Percentiles rank a stretch among this genome's conserved stretches.
phyloP scores from a whole-genome alignment of 768 basidiomycete genomes.

The Xerocomellus dryophilus region DNA sequence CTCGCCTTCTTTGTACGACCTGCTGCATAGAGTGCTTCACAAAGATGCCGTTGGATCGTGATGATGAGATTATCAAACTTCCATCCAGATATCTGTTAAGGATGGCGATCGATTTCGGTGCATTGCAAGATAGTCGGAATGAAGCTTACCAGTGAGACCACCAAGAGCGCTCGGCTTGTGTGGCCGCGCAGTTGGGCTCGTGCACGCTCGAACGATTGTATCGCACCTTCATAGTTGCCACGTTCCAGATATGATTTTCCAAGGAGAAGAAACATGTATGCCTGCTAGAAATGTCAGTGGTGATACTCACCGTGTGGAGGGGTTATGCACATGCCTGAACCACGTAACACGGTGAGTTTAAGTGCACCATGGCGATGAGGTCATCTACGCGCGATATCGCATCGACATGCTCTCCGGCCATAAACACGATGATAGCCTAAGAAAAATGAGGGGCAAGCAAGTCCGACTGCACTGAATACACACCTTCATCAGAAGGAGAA shows the following conservation, averaged over 20 bases:
- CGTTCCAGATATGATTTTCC: neutral
- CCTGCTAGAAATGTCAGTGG: neutral
- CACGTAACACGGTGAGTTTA: neutral
- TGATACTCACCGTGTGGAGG: neutral
- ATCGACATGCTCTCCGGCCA: neutral
- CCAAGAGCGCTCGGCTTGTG: no score
- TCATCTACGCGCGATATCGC: slow-evolving; percentile 2
- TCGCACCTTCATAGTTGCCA: neutral
- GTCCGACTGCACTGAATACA: neutral
- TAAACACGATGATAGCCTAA: slow-evolving; percentile 2
- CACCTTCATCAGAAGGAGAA: slow-evolving; percentile 7
- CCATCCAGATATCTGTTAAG: slow-evolving; percentile 10
- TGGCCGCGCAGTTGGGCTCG: neutral
- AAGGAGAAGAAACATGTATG: slow-evolving; percentile 7
- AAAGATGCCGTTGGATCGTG: neutral
- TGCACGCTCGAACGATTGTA: neutral
- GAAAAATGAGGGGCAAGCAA: neutral
- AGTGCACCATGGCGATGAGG: neutral
- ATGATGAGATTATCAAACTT: neutral
- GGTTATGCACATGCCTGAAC: neutral
- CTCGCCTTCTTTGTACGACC: neutral
- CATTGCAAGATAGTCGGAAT: neutral
- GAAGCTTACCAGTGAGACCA: neutral
- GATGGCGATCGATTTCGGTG: neutral
- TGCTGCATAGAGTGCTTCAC: neutral